These are phyloP conservation scores for Paraleonurus japonicus DNA, from an alignment of 257 asterid species.

Conservation along the genomic window DNA sequence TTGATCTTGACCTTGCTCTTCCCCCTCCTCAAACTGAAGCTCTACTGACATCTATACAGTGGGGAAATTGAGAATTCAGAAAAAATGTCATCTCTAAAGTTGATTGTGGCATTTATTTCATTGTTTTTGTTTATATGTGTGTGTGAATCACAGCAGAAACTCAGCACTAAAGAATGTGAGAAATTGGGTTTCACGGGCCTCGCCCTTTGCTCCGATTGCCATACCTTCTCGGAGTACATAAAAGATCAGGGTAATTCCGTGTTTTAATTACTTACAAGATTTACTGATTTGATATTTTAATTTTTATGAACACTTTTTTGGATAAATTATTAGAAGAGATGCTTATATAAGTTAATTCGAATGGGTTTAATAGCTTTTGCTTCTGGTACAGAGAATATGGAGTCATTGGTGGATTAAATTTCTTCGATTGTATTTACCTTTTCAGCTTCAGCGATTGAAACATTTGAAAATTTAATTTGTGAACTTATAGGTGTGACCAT, in stretches of 20 bases:
- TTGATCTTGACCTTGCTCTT: background rate
- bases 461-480: background rate
- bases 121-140: constrained; percentile 27
- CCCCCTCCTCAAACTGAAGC: background rate
- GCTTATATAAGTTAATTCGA: background rate
- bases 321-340: background rate
- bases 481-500: background rate
- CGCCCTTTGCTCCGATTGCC: constrained; percentile 91
- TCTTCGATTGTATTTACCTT: background rate
- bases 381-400: background rate
- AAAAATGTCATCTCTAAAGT: constrained; percentile 24
- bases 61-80: constrained; percentile 1
- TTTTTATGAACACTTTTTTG: background rate
- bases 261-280: background rate
- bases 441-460: background rate
- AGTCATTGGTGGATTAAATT: background rate
- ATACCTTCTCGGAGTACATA: constrained; percentile 76
- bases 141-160: constrained; percentile 45
- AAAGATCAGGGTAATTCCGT: constrained; percentile 61
- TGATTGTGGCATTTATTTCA: constrained; percentile 21
- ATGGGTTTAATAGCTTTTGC: background rate
- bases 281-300: background rate
- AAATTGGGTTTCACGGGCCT: constrained; percentile 79
- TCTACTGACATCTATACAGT: background rate
- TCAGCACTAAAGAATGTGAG: constrained; percentile 77